phyloP scores from a whole-genome alignment of 2,329 filamentous ascomycete species.

The Alternaria hordeiaustralica region DNA sequence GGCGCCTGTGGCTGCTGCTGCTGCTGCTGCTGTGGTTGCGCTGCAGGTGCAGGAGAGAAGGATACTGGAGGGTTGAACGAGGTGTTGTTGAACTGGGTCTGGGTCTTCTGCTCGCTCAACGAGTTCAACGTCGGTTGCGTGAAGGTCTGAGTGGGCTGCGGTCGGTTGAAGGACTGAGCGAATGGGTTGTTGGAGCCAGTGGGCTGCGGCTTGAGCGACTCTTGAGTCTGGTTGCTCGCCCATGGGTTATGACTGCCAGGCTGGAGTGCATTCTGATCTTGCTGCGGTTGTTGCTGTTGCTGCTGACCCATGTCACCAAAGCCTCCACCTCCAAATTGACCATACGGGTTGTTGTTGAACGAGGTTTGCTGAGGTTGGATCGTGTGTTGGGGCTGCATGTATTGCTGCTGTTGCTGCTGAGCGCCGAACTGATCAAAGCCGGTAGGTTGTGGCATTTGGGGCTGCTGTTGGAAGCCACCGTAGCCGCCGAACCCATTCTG shows the following conservation, averaged over 20 bases:
- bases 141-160: conserved; percentile 63
- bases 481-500: conserved; percentile 75
- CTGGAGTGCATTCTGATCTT: conserved; percentile 69
- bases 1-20: conserved; percentile 50
- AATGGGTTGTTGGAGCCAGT: conserved; percentile 99
- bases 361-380: conserved; percentile 66
- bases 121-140: conserved; percentile 75
- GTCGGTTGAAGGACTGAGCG: conserved; percentile 70
- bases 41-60: conserved; percentile 49
- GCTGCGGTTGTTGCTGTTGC: conserved; percentile 53
- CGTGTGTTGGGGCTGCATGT: conserved; percentile 46
- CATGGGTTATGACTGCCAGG: conserved; percentile 95
- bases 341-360: conserved; percentile 57
- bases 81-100: conserved; percentile 66
- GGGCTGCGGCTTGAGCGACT: conserved; percentile 77
- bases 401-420: conserved; percentile 35
- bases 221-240: conserved; percentile 67
- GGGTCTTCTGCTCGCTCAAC: conserved; percentile 83
- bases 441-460: conserved; percentile 61
- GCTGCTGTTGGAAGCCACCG: conserved; percentile 51
- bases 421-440: conserved; percentile 66
- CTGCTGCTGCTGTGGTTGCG: conserved; percentile 46
- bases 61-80: conserved; percentile 57
- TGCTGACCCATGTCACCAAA: conserved; percentile 43
- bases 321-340: conserved; percentile 44